phyloP scores from a whole-genome alignment of 2,329 filamentous ascomycete genomes.

The Celoporthe dispersa region DNA sequence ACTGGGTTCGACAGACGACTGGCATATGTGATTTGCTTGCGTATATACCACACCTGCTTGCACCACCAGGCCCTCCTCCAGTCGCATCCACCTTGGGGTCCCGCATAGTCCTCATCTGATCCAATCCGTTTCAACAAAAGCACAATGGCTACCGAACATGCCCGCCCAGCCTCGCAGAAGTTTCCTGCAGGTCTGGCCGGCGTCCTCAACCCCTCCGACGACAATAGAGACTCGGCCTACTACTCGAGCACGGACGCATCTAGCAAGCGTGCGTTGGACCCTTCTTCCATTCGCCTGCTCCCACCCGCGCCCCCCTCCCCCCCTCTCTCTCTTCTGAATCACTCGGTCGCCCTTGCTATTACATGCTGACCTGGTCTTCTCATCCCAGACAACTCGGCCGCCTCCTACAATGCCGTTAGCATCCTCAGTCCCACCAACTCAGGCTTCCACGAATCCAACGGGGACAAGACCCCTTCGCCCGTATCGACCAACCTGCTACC shows the following conservation, averaged over 20 bases:
- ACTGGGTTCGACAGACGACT: not conserved
- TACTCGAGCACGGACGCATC: slow-evolving; percentile 54
- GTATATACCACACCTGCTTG: not conserved
- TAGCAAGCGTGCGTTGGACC: slow-evolving; percentile 52
- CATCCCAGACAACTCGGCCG: slow-evolving; percentile 49
- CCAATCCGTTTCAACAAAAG: not conserved
- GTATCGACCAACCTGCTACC: slow-evolving; percentile 55
- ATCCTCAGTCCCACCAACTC: slow-evolving; percentile 48
- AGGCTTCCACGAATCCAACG: slow-evolving; percentile 54
- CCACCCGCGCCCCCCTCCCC: slow-evolving; percentile 19
- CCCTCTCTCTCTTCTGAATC: slow-evolving; percentile 19
- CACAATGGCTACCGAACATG: slow-evolving; percentile 44
- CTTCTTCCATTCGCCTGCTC: slow-evolving; percentile 7
- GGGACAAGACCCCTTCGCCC: slow-evolving; percentile 67
- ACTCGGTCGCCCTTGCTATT: slow-evolving; percentile 12
- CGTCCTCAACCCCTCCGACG: slow-evolving; percentile 56
- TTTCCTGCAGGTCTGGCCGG: slow-evolving; percentile 53
- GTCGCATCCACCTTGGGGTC: not conserved
- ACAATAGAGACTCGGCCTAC: slow-evolving; percentile 57
- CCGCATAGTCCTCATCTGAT: not conserved
- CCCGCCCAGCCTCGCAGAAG: slow-evolving; percentile 47
- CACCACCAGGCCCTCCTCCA: not conserved
- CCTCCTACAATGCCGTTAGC: slow-evolving; percentile 47
- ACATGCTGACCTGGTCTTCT: slow-evolving; percentile 33
- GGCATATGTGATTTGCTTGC: not conserved